A percentile compares a stretch with the other conserved stretches of the same genome.
These are phyloP conservation scores for Batkoa obscura DNA, from an alignment of 371 early-diverging fungal genomes.

Conservation along the genomic window DNA sequence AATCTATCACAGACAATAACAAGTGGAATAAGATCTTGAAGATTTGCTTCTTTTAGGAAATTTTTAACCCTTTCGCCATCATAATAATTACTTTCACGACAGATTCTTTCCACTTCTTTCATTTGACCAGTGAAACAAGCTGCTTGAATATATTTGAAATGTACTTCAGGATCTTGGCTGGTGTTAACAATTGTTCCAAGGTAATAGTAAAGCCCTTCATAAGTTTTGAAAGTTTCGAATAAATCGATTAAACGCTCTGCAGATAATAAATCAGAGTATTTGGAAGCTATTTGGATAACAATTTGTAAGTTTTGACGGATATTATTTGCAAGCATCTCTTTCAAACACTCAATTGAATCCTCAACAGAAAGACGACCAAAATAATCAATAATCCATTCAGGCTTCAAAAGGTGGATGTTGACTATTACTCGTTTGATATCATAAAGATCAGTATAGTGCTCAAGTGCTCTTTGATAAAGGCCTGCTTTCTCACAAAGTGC, in stretches of 20 bases:
- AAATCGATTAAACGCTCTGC: conserved; percentile 69
- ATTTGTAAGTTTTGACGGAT: conserved; percentile 87
- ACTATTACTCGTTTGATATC: conserved; percentile 94
- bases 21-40: conserved; percentile 85
- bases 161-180: conserved; percentile 83
- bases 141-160: conserved; percentile 95
- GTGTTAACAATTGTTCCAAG: conserved; percentile 87
- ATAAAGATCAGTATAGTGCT: conserved; percentile 85
- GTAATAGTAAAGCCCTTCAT: conserved; percentile 85
- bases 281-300: conserved; percentile 85
- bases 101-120: conserved; percentile 94
- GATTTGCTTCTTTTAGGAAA: conserved; percentile 87
- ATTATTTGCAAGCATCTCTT: conserved; percentile 69
- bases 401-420: conserved; percentile 59
- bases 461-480: conserved; percentile 86
- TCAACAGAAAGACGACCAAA: conserved; percentile 89
- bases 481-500: conserved; percentile 92
- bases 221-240: conserved; percentile 78
- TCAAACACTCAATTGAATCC: conserved; percentile 79
- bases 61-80: conserved; percentile 96
- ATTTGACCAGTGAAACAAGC: conserved; percentile 82
- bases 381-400: conserved; percentile 77
- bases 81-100: conserved; percentile 85
- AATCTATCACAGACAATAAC: conserved; percentile 96
- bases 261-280: conserved; percentile 86